Percentiles rank a stretch among this genome's conserved stretches.
Conservation (phyloP, 306 rosid genomes). For the Vigna nakashimae region DNA sequence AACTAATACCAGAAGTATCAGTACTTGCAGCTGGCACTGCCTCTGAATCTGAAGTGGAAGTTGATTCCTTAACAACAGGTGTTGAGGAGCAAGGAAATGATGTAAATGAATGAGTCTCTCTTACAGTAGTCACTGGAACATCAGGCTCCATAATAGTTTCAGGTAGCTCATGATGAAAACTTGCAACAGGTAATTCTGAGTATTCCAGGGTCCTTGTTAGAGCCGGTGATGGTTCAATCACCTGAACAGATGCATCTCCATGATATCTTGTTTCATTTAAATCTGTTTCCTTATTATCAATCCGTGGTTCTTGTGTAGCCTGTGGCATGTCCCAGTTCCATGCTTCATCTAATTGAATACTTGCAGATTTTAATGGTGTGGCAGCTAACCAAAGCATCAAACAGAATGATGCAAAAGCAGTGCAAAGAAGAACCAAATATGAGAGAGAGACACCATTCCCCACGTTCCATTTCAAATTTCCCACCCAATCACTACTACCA, state of each 20-base stretch:
- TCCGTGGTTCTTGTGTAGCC: constrained; percentile 42
- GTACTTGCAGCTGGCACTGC: constrained; percentile 48
- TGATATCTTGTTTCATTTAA: constrained; percentile 53
- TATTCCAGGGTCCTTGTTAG: constrained; percentile 49
- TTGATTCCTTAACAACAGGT: constrained; percentile 49
- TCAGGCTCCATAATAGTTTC: constrained; percentile 66
- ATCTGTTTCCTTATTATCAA: constrained; percentile 45
- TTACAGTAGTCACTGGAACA: constrained; percentile 48
- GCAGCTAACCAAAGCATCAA: constrained; percentile 90
- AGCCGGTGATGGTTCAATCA: constrained; percentile 52
- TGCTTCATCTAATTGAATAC: constrained; percentile 56
- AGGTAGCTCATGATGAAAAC: constrained; percentile 56
- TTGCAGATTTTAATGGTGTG: constrained; percentile 82
- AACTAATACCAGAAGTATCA: constrained; percentile 54
- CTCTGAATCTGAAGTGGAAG: constrained; percentile 53
- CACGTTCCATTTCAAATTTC: constrained; percentile 67
- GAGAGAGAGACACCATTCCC: constrained; percentile 65
- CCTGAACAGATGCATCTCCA: constrained; percentile 51
- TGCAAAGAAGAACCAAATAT: constrained; percentile 59
- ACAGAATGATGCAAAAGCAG: constrained; percentile 70
- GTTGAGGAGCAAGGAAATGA: constrained; percentile 49
- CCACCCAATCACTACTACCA: constrained; percentile 90
- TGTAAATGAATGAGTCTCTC: constrained; percentile 52
- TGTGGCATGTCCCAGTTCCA: constrained; percentile 60
- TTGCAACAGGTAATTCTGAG: constrained; percentile 52